These are phyloP conservation scores for Parasarocladium wereldwijsianum DNA, from an alignment of 2,329 filamentous ascomycete genomes.

Conservation along the genomic window DNA sequence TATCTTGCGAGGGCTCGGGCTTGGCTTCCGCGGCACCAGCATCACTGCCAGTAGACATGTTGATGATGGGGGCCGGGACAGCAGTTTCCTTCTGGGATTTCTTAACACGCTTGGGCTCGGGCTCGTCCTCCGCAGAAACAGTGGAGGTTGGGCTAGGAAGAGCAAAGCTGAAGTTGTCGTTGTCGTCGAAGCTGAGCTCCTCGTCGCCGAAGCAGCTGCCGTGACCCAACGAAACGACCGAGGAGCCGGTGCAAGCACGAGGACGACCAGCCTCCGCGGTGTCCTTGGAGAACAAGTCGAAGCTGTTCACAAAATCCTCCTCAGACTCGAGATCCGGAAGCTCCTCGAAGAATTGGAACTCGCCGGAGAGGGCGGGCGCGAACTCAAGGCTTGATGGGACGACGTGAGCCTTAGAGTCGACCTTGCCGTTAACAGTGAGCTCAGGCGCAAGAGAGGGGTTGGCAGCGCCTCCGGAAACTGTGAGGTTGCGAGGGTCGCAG, in stretches of 20 bases:
- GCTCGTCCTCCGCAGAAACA: conserved; percentile 27
- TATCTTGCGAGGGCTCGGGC: conserved; percentile 15
- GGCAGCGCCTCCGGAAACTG: conserved; percentile 41
- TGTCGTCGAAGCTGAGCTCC: conserved; percentile 63
- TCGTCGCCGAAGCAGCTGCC: conserved; percentile 65
- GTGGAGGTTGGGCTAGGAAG: conserved; percentile 43
- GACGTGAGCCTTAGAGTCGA: conserved; percentile 28
- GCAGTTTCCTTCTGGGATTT: conserved; percentile 31
- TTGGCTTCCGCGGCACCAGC: conserved; percentile 20
- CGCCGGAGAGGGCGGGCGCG: conserved; percentile 32
- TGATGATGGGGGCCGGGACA: conserved; percentile 26
- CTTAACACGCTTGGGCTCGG: conserved; percentile 43
- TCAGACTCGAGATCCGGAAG: conserved; percentile 85
- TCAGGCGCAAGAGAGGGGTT: conserved; percentile 40
- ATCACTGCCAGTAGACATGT: conserved; percentile 17
- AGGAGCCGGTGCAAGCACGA: conserved; percentile 53
- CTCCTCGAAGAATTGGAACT: conserved; percentile 65
- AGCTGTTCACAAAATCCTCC: conserved; percentile 61
- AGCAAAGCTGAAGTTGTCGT: conserved; percentile 43
- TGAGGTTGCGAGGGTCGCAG: conserved; percentile 83
- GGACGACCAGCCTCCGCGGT: conserved; percentile 54
- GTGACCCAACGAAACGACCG: conserved; percentile 53
- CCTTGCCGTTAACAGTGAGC: conserved; percentile 26
- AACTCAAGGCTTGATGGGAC: conserved; percentile 36
- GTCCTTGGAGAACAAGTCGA: conserved; percentile 41